Percentiles rank a stretch among this genome's conserved stretches.
phyloP scores from a whole-genome alignment of 2,329 filamentous ascomycete species.

The Colletotrichum sp. region DNA sequence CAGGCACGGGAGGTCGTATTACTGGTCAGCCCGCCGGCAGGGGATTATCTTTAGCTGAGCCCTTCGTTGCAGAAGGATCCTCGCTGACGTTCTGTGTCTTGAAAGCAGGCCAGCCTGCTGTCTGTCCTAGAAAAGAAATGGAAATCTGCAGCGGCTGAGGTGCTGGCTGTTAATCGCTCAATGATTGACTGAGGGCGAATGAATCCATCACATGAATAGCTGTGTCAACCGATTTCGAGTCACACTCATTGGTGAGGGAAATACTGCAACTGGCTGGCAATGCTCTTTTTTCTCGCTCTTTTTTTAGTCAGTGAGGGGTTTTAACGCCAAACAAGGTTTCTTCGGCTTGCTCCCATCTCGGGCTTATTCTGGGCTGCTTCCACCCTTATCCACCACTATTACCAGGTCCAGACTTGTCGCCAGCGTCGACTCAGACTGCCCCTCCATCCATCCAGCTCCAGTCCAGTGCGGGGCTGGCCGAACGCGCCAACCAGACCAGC shows the following conservation, averaged over 20 bases:
- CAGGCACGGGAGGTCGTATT: background rate
- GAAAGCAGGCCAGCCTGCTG: background rate
- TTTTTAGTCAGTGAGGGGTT: conserved; percentile 17
- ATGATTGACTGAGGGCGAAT: background rate
- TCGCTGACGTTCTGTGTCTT: background rate
- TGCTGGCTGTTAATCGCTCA: conserved; percentile 11
- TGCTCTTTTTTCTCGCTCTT: conserved; percentile 1
- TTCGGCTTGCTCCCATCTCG: conserved; percentile 7
- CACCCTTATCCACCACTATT: conserved; percentile 8
- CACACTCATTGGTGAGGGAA: conserved; percentile 14
- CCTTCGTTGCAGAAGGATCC: conserved; percentile 5
- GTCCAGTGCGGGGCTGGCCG: conserved; percentile 5
- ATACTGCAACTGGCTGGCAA: background rate
- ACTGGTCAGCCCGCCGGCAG: conserved; percentile 8
- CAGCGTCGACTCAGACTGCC: background rate
- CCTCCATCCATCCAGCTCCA: conserved; percentile 7
- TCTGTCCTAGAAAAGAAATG: background rate
- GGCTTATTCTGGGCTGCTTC: conserved; percentile 21
- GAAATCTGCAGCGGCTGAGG: background rate
- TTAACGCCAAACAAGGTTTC: conserved; percentile 11
- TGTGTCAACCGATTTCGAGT: background rate
- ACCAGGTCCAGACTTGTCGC: conserved; percentile 13
- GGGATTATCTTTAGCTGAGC: background rate
- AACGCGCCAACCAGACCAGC: background rate
- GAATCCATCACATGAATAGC: background rate